Conservation (phyloP, 1,284 basidiomycete species). For the Tylopilus sp. region DNA sequence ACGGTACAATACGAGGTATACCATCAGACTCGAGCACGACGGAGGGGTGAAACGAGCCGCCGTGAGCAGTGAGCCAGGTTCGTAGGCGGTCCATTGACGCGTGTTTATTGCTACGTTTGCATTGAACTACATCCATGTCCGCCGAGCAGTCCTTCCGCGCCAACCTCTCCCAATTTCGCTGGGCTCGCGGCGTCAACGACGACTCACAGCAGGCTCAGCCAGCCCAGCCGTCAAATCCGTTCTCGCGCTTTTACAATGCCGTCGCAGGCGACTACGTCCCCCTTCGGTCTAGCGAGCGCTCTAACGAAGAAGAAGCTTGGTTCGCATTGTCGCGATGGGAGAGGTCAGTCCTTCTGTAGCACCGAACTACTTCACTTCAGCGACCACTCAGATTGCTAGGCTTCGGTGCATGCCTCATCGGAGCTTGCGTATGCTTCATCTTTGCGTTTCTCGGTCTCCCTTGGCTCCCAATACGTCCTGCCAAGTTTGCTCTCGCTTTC, state of each 20-base stretch:
- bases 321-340: slow-evolving; percentile 92
- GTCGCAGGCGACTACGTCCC: slow-evolving; percentile 84
- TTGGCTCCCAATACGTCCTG: slow-evolving; percentile 75
- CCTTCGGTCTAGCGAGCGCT: slow-evolving; percentile 74
- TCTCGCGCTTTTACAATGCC: slow-evolving; percentile 75
- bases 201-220: slow-evolving; percentile 51
- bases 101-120: neutral
- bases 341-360: slow-evolving; percentile 43
- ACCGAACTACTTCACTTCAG: neutral
- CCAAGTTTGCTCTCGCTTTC: slow-evolving; percentile 88
- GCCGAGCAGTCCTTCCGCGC: slow-evolving; percentile 64
- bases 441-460: slow-evolving; percentile 92
- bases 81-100: slow-evolving; percentile 15
- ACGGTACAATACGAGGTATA: neutral
- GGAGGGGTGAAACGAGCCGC: slow-evolving; percentile 17
- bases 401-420: slow-evolving; percentile 88
- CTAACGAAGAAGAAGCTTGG: slow-evolving; percentile 96
- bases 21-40: slow-evolving; percentile 15
- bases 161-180: slow-evolving; percentile 80
- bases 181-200: slow-evolving; percentile 74
- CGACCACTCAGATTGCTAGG: slow-evolving; percentile 67
- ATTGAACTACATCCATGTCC: slow-evolving; percentile 7
- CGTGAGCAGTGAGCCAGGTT: slow-evolving; percentile 13
- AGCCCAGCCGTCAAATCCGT: slow-evolving; percentile 45
- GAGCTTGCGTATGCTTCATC: slow-evolving; percentile 92